Conservation (phyloP, 2,329 filamentous ascomycete species). For the Cladophialophora immunda region DNA sequence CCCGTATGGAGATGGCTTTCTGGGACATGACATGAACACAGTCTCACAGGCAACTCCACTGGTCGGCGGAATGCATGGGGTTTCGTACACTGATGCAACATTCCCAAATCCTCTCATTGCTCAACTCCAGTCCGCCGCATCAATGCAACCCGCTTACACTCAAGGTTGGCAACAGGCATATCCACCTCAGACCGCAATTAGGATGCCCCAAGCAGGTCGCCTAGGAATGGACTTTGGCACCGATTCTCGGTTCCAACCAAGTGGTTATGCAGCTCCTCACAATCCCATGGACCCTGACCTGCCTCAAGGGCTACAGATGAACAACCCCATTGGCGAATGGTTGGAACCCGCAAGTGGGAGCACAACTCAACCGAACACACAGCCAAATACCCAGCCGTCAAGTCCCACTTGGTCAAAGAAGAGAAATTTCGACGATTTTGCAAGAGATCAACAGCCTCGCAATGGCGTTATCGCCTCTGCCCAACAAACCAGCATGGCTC, state of each 20-base stretch:
- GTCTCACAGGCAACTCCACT: conserved; percentile 22
- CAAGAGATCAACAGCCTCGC: conserved; percentile 29
- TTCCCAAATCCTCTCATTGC: conserved; percentile 25
- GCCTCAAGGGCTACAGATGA: conserved; percentile 31
- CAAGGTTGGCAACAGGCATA: conserved; percentile 37
- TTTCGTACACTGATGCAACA: conserved; percentile 22
- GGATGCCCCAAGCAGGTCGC: conserved; percentile 24
- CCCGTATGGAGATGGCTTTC: conserved; percentile 28
- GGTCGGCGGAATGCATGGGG: conserved; percentile 24
- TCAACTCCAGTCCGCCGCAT: conserved; percentile 28
- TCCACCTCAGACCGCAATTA: conserved; percentile 21
- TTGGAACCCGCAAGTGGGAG: conserved; percentile 34
- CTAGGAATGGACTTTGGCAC: conserved; percentile 37
- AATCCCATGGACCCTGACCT: conserved; percentile 37
- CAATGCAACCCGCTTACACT: conserved; percentile 32
- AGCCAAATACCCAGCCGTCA: conserved; percentile 41
- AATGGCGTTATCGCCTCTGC: conserved; percentile 30
- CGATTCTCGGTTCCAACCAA: conserved; percentile 38
- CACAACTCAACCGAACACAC: conserved; percentile 36
- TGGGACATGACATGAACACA: conserved; percentile 28
- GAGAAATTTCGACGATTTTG: conserved; percentile 38
- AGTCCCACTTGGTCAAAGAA: conserved; percentile 39
- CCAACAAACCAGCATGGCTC: conserved; percentile 16
- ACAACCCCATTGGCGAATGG: conserved; percentile 29
- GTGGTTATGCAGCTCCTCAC: conserved; percentile 38